Evolutionary conservation across 225 moss, liverwort and hornwort genomes (phyloP).

Genomic region (Physcomitrellopsis africana): DNA sequence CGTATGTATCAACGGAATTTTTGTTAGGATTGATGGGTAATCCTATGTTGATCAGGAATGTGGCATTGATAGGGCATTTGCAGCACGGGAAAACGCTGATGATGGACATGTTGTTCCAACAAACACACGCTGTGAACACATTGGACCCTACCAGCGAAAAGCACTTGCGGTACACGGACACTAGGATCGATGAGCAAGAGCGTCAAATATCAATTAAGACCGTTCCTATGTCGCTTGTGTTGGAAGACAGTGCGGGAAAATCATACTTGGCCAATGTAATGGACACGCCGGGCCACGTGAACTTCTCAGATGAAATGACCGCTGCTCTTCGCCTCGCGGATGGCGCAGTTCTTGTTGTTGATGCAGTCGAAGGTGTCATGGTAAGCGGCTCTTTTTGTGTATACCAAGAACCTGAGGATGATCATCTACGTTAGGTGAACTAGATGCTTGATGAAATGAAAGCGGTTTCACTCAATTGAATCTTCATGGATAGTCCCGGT

Average conservation of each 20-base stretch:
- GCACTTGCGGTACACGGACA: conserved; percentile 94
- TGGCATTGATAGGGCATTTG: conserved; percentile 87
- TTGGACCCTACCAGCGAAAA: conserved; percentile 90
- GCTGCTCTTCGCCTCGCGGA: conserved; percentile 92
- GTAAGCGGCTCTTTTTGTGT: conserved; percentile 41
- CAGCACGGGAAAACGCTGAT: conserved; percentile 94
- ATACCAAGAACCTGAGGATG: not conserved
- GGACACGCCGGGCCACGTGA: conserved; percentile 96
- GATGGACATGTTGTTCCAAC: conserved; percentile 98
- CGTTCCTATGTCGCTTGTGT: conserved; percentile 92
- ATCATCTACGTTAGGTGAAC: not conserved
- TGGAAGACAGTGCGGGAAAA: conserved; percentile 92
- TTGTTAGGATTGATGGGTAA: conserved; percentile 90
- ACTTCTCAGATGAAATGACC: conserved; percentile 98
- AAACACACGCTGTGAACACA: conserved; percentile 86
- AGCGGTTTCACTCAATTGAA: not conserved
- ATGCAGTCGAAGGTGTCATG: conserved; percentile 99
- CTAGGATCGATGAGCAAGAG: conserved; percentile 97
- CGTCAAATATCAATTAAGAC: conserved; percentile 96
- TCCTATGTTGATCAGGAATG: conserved; percentile 88
- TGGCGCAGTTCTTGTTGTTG: conserved; percentile 95
- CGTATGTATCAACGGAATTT: conserved; percentile 88
- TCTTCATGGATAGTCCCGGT: not conserved
- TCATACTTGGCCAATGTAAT: conserved; percentile 90
- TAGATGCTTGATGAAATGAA: not conserved